Evolutionary conservation across 192 early-diverging fungal genomes (phyloP).

Genomic region (Umbelopsis isabellina): DNA sequence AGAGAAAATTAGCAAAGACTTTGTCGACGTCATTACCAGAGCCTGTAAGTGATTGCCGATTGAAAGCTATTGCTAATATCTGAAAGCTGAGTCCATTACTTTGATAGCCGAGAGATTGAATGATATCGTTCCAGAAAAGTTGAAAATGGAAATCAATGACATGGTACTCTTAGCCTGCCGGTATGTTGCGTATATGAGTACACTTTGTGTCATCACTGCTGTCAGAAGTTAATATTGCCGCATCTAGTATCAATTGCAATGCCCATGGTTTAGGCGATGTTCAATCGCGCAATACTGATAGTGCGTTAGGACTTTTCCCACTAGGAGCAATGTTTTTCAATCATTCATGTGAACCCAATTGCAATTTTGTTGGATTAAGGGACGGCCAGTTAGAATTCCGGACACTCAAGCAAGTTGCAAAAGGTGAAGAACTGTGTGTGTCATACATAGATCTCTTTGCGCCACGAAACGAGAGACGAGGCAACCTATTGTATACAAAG

Average conservation of each 20-base stretch:
- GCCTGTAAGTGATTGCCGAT: conserved; percentile 27
- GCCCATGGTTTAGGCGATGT: conserved; percentile 57
- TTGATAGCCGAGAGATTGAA: conserved; percentile 51
- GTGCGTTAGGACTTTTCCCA: conserved; percentile 71
- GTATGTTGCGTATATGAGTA: conserved; percentile 46
- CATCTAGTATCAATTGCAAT: conserved; percentile 64
- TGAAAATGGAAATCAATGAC: conserved; percentile 41
- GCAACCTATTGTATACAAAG: conserved; percentile 64
- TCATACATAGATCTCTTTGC: conserved; percentile 74
- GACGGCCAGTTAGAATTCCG: conserved; percentile 63
- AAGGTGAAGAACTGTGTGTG: conserved; percentile 64
- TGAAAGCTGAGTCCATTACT: neutral
- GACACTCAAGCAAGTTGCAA: conserved; percentile 57
- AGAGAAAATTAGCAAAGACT: conserved; percentile 26
- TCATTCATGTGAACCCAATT: conserved; percentile 78
- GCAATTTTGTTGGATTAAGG: conserved; percentile 60
- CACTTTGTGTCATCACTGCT: neutral
- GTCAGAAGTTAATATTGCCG: neutral
- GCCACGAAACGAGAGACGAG: conserved; percentile 70
- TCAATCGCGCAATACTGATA: conserved; percentile 48
- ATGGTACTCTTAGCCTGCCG: conserved; percentile 41
- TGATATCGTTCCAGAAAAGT: conserved; percentile 36
- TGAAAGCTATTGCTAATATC: neutral
- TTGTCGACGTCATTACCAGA: conserved; percentile 28
- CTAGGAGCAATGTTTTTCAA: conserved; percentile 72